Percentiles rank a stretch among this genome's conserved stretches.
These are phyloP conservation scores for Fraxinus baroniana DNA, from an alignment of 305 asterid genomes.

Conservation along the genomic window DNA sequence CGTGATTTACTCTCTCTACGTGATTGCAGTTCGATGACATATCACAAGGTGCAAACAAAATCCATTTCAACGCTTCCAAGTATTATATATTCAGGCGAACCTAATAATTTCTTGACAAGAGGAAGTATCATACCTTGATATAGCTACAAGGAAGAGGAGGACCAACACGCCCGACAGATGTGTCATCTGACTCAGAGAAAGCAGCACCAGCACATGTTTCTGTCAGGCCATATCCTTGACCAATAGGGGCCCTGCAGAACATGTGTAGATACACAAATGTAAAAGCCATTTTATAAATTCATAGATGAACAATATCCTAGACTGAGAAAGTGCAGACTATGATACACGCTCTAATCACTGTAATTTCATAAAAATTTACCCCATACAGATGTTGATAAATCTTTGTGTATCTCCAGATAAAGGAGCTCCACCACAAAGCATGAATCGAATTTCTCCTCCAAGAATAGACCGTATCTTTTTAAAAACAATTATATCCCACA, in stretches of 20 bases:
- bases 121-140: conserved; percentile 60
- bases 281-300: not conserved
- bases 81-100: not conserved
- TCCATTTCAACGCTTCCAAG: not conserved
- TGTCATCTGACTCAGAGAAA: conserved; percentile 80
- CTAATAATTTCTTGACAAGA: not conserved
- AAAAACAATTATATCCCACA: conserved; percentile 71
- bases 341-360: not conserved
- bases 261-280: conserved; percentile 1
- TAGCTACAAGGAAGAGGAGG: conserved; percentile 92
- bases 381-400: conserved; percentile 89
- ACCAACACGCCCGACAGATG: conserved; percentile 87
- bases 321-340: conserved; percentile 19
- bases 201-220: conserved; percentile 94
- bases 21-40: not conserved
- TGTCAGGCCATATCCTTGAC: conserved; percentile 93
- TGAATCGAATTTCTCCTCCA: conserved; percentile 84
- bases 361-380: conserved; percentile 46
- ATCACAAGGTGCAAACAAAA: conserved; percentile 8
- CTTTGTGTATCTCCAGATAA: conserved; percentile 85
- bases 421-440: conserved; percentile 98
- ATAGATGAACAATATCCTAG: not conserved
- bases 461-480: conserved; percentile 67
- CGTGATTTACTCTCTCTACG: not conserved
- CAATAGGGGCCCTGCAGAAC: conserved; percentile 75